A percentile compares a stretch with the other conserved stretches of the same genome.
phyloP scores from a whole-genome alignment of 495 filamentous ascomycete species.

The Penicillium silybi region DNA sequence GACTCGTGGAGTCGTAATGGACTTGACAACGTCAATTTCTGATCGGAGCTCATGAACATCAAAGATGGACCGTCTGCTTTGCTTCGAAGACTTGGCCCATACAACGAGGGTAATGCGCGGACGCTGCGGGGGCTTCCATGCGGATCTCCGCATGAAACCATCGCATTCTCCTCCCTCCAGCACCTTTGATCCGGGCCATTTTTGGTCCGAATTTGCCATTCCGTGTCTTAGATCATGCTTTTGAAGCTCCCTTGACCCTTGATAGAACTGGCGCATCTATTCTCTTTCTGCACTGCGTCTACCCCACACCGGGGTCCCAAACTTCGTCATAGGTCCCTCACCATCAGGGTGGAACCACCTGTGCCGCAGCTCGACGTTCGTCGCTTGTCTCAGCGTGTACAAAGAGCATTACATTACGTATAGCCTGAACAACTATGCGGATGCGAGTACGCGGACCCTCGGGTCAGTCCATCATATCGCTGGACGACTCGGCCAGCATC shows the following conservation, averaged over 20 bases:
- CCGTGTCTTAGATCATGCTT: not conserved
- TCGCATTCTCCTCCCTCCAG: not conserved
- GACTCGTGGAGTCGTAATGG: not conserved
- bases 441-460: conserved; percentile 60
- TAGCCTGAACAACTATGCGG: conserved; percentile 43
- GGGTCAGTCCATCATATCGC: conserved; percentile 57
- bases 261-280: not conserved
- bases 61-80: not conserved
- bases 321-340: conserved; percentile 8
- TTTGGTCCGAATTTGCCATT: not conserved
- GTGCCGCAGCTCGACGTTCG: not conserved
- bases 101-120: not conserved
- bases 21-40: not conserved
- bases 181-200: not conserved
- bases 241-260: not conserved
- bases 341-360: conserved; percentile 1
- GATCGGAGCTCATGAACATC: not conserved
- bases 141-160: conserved; percentile 7
- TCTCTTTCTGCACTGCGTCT: not conserved
- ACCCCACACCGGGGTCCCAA: conserved; percentile 2
- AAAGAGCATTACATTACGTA: not conserved
- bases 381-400: not conserved
- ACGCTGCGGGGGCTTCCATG: conserved; percentile 5
- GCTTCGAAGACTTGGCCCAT: not conserved
- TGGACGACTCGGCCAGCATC: conserved; percentile 63